Evolutionary conservation across 1,139 yeast species (phyloP).

Genomic region (Groenewaldozyma auringiensis): DNA sequence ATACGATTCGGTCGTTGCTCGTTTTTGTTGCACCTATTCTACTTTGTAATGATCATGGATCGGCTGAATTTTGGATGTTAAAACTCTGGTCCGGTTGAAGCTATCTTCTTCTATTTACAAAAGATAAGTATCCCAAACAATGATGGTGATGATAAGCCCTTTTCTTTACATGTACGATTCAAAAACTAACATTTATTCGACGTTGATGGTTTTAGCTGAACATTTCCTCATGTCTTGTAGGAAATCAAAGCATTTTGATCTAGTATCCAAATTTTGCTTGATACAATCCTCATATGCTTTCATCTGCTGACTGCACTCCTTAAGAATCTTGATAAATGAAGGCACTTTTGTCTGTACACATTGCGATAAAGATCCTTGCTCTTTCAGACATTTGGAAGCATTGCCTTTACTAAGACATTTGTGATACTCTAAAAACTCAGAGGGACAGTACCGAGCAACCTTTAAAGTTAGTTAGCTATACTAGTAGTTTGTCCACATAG

Average conservation of each 20-base stretch:
- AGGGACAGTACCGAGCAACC: conserved; percentile 62
- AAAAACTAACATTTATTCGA: too few species aligned
- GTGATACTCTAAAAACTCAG: conserved; percentile 55
- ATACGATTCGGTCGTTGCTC: background rate
- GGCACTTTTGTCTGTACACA: conserved; percentile 57
- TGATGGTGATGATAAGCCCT: too few species aligned
- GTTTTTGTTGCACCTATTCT: too few species aligned
- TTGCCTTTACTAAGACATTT: conserved; percentile 51
- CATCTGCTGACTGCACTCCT: conserved; percentile 47
- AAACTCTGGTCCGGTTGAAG: background rate
- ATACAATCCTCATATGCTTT: conserved; percentile 57
- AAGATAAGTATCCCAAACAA: background rate
- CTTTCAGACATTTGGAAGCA: conserved; percentile 41
- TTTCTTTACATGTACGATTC: too few species aligned
- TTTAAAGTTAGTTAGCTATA: conserved; percentile 12
- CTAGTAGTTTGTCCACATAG: too few species aligned
- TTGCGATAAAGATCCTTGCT: conserved; percentile 45
- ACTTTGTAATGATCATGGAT: too few species aligned
- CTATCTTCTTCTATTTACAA: background rate
- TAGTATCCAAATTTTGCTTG: conserved; percentile 33
- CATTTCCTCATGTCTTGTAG: conserved; percentile 34
- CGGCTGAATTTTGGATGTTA: background rate
- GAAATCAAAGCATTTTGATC: conserved; percentile 37
- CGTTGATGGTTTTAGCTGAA: conserved; percentile 27
- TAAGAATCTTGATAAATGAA: conserved; percentile 54